Percentiles rank a stretch among this genome's conserved stretches.
phyloP scores from a whole-genome alignment of 208 protist genomes.

The Trypanosoma vivax region DNA sequence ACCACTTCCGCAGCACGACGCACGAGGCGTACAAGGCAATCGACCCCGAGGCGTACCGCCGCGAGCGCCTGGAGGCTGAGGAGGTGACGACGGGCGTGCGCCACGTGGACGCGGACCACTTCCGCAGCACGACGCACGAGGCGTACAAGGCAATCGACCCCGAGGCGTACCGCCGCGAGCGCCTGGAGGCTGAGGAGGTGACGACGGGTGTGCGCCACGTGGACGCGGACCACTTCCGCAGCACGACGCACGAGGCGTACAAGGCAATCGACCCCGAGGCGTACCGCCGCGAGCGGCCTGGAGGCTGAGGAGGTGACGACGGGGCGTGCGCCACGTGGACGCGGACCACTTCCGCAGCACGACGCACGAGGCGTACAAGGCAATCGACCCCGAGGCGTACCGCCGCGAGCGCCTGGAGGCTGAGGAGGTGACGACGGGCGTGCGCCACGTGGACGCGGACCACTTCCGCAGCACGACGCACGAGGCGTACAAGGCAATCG shows the following conservation, averaged over 20 bases:
- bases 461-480: background rate
- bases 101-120: constrained; percentile 13
- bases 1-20: constrained; percentile 6
- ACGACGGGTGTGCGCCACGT: background rate
- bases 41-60: constrained; percentile 3
- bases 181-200: background rate
- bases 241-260: background rate
- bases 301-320: background rate
- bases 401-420: background rate
- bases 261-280: constrained; percentile 1
- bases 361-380: constrained; percentile 14
- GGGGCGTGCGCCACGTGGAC: constrained; percentile 1
- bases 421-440: background rate
- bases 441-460: constrained; percentile 17
- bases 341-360: constrained; percentile 4
- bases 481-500: background rate
- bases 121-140: constrained; percentile 14
- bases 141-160: background rate
- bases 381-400: background rate
- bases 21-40: constrained; percentile 20
- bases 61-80: background rate
- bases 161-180: background rate
- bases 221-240: constrained; percentile 1
- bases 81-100: background rate
- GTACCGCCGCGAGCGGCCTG: background rate